Evolutionary conservation across 2,329 filamentous ascomycete genomes (phyloP).

Genomic region (Dactylonectria macrodidyma): DNA sequence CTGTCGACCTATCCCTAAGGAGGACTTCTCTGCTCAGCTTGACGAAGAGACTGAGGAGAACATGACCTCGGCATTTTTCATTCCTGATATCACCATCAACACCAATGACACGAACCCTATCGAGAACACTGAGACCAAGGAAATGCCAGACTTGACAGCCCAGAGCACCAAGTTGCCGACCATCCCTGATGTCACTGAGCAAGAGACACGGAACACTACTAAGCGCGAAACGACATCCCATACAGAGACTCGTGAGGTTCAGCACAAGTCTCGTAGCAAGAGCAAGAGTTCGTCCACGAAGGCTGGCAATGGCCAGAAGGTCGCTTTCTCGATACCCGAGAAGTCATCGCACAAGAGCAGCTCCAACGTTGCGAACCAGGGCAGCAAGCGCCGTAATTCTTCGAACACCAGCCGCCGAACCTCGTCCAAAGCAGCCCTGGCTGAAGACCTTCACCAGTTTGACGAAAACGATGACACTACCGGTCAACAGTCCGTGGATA

Average conservation of each 20-base stretch:
- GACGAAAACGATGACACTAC: slow-evolving; percentile 55
- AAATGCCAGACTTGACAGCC: slow-evolving; percentile 52
- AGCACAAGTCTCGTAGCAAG: slow-evolving; percentile 49
- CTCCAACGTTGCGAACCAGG: slow-evolving; percentile 57
- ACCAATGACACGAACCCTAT: slow-evolving; percentile 52
- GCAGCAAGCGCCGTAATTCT: slow-evolving; percentile 58
- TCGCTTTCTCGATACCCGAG: slow-evolving; percentile 60
- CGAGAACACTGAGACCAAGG: slow-evolving; percentile 53
- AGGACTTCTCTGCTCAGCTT: slow-evolving; percentile 53
- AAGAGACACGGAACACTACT: slow-evolving; percentile 46
- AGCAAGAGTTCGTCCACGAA: slow-evolving; percentile 45
- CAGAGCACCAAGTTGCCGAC: slow-evolving; percentile 50
- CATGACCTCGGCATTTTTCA: slow-evolving; percentile 72
- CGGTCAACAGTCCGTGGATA: slow-evolving; percentile 52
- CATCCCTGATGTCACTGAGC: slow-evolving; percentile 49
- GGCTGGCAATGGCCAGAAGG: slow-evolving; percentile 52
- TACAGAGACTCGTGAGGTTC: slow-evolving; percentile 44
- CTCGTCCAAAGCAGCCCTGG: slow-evolving; percentile 40
- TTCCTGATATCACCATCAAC: slow-evolving; percentile 71
- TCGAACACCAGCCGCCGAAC: slow-evolving; percentile 42
- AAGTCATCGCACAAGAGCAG: slow-evolving; percentile 48
- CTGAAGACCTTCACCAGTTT: slow-evolving; percentile 45
- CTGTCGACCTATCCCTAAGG: slow-evolving; percentile 56
- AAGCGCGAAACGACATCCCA: slow-evolving; percentile 50
- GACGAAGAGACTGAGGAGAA: slow-evolving; percentile 63